phyloP scores from a whole-genome alignment of 805 yeast genomes.

The Candida ovalis region DNA sequence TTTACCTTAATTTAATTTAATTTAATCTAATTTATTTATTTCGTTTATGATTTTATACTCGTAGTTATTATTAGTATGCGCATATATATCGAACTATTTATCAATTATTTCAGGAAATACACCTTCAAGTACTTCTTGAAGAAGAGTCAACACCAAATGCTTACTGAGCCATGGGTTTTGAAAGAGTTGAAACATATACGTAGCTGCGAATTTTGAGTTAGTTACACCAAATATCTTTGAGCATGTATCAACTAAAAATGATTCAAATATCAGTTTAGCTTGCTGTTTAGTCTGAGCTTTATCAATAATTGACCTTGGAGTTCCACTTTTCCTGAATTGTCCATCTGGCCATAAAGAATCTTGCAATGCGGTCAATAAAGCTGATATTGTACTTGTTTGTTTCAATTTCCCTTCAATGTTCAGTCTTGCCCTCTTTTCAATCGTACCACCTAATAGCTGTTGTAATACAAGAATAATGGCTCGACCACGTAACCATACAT shows the following conservation, averaged over 20 bases:
- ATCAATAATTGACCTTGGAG: constrained; percentile 45
- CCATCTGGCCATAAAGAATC: constrained; percentile 51
- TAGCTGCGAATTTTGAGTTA: constrained; percentile 61
- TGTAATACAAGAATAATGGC: constrained; percentile 79
- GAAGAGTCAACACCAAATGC: constrained; percentile 53
- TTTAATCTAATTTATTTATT: neutral
- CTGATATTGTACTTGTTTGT: constrained; percentile 45
- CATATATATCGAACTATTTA: neutral
- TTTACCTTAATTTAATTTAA: neutral
- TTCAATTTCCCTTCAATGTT: constrained; percentile 35
- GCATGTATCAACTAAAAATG: constrained; percentile 58
- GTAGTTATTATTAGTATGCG: neutral
- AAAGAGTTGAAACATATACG: constrained; percentile 55
- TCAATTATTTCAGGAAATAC: constrained; percentile 36
- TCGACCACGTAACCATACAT: constrained; percentile 79
- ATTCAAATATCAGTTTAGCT: constrained; percentile 50
- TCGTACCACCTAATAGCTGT: constrained; percentile 82
- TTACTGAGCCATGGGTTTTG: constrained; percentile 72
- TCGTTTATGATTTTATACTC: neutral
- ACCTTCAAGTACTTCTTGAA: constrained; percentile 54
- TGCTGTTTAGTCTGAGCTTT: constrained; percentile 52
- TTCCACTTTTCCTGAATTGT: constrained; percentile 40
- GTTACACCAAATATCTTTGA: constrained; percentile 70
- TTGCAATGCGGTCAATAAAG: constrained; percentile 30
- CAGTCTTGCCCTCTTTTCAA: constrained; percentile 59